Evolutionary conservation across 164 flowering plant species (phyloP), one percentile per base, ranked within the genome.

Genomic region (Vitis labrusca): DNA sequence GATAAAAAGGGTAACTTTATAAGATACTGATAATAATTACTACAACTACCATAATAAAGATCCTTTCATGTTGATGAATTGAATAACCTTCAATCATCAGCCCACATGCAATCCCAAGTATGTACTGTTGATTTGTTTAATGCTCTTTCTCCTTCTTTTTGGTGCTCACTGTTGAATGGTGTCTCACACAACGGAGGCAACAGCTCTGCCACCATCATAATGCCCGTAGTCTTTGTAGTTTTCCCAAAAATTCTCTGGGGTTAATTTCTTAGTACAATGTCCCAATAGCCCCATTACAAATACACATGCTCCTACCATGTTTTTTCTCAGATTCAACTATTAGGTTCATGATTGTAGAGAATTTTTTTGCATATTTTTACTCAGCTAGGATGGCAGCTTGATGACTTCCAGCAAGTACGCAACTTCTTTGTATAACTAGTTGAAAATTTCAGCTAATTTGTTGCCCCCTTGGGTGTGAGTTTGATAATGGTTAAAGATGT

Each of bases 121-220:
- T 30, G 47, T 53, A 8, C 61, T 60, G 23, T 15, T 27, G 16
- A 47, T 37, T 37, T 23, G 27, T 49, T 70, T 53, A 69, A 48
- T 60, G 64, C 73, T 50, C 59, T 57, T 54, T 0, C 63, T 69
- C 55, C 57, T 57, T 69, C 55, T 56, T 57, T 69, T 49, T 58
- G 50, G 32, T 70, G 67, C 77, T 53, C 16, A 11, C 10, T 53
- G 65, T 57, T 63, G 55, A 37, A 63, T 72, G 65, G 55, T 79
- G 82, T 76, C 79, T 70, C 74, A 52, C 51, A 19, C 17, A 58
- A 53, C 59, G 79, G 82, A 67, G 76, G 74, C 82, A 79, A 63
- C 19, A 59, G 30, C 70, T 59, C 77, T 70, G 67, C 72, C 65
- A 66, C 44, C 68, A 57, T 32, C 74, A 72, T 79, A 16, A 75